Base-by-base conservation (phyloP, 73 alveolate genomes). In the Blepharisma japonicum region DNA sequence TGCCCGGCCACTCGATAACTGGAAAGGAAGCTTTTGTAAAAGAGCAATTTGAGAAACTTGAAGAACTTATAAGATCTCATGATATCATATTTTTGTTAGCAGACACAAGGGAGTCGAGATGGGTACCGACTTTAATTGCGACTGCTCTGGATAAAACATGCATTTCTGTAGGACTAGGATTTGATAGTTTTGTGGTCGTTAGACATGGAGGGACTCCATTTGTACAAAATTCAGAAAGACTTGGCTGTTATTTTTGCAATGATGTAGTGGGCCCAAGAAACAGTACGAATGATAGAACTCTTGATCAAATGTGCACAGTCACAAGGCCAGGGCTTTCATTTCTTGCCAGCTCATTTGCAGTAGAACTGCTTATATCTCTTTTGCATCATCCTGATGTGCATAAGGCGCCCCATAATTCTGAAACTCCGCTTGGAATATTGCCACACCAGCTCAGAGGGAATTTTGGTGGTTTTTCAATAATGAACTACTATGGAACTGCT, bases 181-280 rank as follows among this genome's bases (percentile, higher is more conserved):
- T 96, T 82, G 99, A 96, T 83, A 89, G 98, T 0, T 95, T 83
- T 84, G 83, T 96, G 18, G 97, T 94, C 7, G 93, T 96, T 94
- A 89, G 99, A 61, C 99, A 96, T 85, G 99, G 99, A 18, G 72
- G 81, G 7, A 54, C 94, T 14, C 56, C 78, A 3, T 77, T 77
- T 32, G 20, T 23, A 7, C 91, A 90, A 55, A 77, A 87, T 78
- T 98, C 96, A 18, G 94, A 91, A 71, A 92, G 98, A 80, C 87
- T 94, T 55, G 98, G 98, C 5, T 96, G 99, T 71, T 96, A 96
- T 82, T 96, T 96, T 82, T 96, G 99, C 78, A 96, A 95, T 72
- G 99, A 96, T 86, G 86, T 95, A 4, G 92, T 94, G 0, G 96
- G 98, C n/a, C 99, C 99, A 47, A 88, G 98, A 45, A 95, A 96